Conservation (phyloP, 2,329 filamentous ascomycete species). For the Coleophoma crateriformis region DNA sequence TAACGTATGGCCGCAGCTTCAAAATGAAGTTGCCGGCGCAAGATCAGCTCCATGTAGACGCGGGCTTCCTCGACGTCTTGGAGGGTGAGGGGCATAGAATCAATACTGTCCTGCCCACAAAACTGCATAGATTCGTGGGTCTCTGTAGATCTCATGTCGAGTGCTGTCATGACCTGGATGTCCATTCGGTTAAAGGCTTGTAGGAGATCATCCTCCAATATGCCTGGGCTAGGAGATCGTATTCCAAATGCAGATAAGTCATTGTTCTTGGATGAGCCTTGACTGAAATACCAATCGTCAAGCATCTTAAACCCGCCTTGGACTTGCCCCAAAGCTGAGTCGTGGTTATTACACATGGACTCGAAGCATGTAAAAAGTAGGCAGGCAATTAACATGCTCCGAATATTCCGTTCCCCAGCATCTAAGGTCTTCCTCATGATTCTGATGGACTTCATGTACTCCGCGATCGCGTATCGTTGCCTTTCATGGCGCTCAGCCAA, state of each 20-base stretch:
- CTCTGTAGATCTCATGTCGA: background rate
- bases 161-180: constrained; percentile 4
- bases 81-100: constrained; percentile 4
- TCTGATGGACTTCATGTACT: constrained; percentile 50
- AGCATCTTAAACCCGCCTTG: constrained; percentile 36
- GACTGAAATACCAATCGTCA: background rate
- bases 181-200: constrained; percentile 4
- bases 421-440: constrained; percentile 37
- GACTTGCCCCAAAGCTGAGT: constrained; percentile 52
- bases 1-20: background rate
- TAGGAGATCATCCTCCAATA: constrained; percentile 3
- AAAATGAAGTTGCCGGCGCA: constrained; percentile 1
- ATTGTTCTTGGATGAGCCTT: background rate
- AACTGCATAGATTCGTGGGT: background rate
- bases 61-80: background rate
- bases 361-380: constrained; percentile 62
- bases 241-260: background rate
- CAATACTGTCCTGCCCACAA: background rate
- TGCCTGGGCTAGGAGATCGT: background rate
- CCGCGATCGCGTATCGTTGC: constrained; percentile 51
- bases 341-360: constrained; percentile 56
- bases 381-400: constrained; percentile 53
- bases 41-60: constrained; percentile 1
- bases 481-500: constrained; percentile 36
- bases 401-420: constrained; percentile 33